These are phyloP conservation scores for Oryza brachyantha DNA, from an alignment of 176 grass and related monocot species.

Conservation along the genomic window DNA sequence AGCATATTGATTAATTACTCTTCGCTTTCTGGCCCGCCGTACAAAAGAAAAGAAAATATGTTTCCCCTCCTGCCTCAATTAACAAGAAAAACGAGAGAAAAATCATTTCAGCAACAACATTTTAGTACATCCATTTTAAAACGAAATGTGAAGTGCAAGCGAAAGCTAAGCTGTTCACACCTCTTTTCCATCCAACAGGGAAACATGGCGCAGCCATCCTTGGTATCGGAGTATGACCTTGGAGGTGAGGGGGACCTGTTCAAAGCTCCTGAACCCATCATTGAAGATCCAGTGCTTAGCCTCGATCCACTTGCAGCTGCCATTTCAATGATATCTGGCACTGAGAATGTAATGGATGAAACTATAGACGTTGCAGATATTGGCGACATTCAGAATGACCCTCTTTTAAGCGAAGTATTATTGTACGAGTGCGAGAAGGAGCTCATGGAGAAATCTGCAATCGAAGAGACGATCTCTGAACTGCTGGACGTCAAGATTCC, in stretches of 20 bases:
- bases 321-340: conserved; percentile 73
- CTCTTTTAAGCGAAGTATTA: conserved; percentile 61
- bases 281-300: conserved; percentile 53
- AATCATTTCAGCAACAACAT: background rate
- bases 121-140: background rate
- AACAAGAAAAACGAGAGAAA: background rate
- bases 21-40: background rate
- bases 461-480: conserved; percentile 84
- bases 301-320: conserved; percentile 61
- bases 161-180: conserved; percentile 12
- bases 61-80: background rate
- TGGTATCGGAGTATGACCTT: conserved; percentile 78
- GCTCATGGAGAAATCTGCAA: conserved; percentile 70
- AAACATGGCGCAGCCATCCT: conserved; percentile 47
- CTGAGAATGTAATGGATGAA: conserved; percentile 50
- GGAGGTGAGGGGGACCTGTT: conserved; percentile 93
- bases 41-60: background rate
- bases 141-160: background rate
- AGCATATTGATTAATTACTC: too few species aligned
- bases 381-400: conserved; percentile 51
- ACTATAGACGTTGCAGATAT: conserved; percentile 43
- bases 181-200: conserved; percentile 45
- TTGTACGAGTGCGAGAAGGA: conserved; percentile 87
- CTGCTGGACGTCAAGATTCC: conserved; percentile 87
- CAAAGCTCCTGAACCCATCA: conserved; percentile 81